These are phyloP conservation scores for Heteromeles arbutifolia DNA, from an alignment of 306 rosid species.

Conservation along the genomic window DNA sequence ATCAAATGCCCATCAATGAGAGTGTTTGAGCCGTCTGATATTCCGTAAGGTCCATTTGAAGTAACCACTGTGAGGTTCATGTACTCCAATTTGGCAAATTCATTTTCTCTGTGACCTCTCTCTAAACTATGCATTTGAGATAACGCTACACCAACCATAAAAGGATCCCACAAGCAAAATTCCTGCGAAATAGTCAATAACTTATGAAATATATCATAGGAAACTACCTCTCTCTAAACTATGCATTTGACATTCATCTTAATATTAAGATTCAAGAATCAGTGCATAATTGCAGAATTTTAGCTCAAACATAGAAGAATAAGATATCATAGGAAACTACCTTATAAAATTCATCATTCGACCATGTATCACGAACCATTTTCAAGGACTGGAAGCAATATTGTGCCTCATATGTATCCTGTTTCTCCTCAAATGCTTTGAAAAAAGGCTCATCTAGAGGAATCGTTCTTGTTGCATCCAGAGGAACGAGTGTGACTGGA, in stretches of 20 bases:
- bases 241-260: conserved; percentile 30
- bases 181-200: conserved; percentile 24
- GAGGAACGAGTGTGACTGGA: conserved; percentile 60
- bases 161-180: conserved; percentile 66
- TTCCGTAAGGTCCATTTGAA: conserved; percentile 54
- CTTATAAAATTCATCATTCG: conserved; percentile 32
- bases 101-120: conserved; percentile 37
- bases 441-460: conserved; percentile 40
- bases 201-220: neutral
- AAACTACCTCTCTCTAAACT: conserved; percentile 22
- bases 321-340: conserved; percentile 14
- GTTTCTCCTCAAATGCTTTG: conserved; percentile 36
- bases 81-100: conserved; percentile 55
- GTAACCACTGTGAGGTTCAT: conserved; percentile 56
- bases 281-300: neutral
- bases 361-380: conserved; percentile 53
- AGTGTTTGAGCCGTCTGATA: conserved; percentile 59
- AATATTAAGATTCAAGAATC: neutral
- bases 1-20: conserved; percentile 24
- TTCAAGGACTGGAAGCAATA: conserved; percentile 57
- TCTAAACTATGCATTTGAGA: conserved; percentile 45
- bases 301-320: neutral
- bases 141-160: conserved; percentile 45
- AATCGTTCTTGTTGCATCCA: conserved; percentile 61
- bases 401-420: conserved; percentile 44